Evolutionary conservation across 2,329 filamentous ascomycete genomes (phyloP), one percentile per base, ranked within the genome.

Genomic region (Claviceps pusilla): DNA sequence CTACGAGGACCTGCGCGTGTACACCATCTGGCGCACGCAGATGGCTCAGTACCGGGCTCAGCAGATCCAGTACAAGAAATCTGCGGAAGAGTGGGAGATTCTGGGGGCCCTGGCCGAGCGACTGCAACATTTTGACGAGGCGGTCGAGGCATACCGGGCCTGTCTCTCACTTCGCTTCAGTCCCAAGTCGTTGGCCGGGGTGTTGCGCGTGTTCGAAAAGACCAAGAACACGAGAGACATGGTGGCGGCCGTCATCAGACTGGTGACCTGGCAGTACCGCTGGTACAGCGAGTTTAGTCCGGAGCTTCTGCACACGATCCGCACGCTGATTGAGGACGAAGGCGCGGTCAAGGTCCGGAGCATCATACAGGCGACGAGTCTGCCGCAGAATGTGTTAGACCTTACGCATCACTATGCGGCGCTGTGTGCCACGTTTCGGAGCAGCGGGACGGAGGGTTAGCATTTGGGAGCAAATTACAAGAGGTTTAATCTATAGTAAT

Each of bases 221-320:
- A 77, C 78, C 56, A 87, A 86, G 63, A 88, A 87, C 69, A 89
- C 87, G 3, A 76, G 89, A 57, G 86, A 89, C 57, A 88, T 84
- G 55, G 78, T 97, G 7, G 86, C 83, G 33, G 84, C 87, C n/a
- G 76, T 96, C 56, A 96, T 98, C 60, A 78, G 89, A 52, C 75
- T 98, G 46, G 88, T 97, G 39, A 93, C 91, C 12, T 98, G 93
- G 93, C 93, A 98, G 72, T 98, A 96, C 71, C 79, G 93, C 61
- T 98, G 93, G 93, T 98, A 98, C 73, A 96, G 90, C 55, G 93
- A 98, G 79, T 98, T 98, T 72, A 96, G 90, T 19, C 93, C 93
- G 0, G 84, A 90, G 59, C 78, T 98, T 47, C 79, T 98, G 53
- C 88, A 84, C 69, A 85, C 87, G 3, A 87, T 97, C 64, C 84